These are phyloP conservation scores for Brassica hybrid DNA, from an alignment of 441 rosid genomes.

Conservation along the genomic window DNA sequence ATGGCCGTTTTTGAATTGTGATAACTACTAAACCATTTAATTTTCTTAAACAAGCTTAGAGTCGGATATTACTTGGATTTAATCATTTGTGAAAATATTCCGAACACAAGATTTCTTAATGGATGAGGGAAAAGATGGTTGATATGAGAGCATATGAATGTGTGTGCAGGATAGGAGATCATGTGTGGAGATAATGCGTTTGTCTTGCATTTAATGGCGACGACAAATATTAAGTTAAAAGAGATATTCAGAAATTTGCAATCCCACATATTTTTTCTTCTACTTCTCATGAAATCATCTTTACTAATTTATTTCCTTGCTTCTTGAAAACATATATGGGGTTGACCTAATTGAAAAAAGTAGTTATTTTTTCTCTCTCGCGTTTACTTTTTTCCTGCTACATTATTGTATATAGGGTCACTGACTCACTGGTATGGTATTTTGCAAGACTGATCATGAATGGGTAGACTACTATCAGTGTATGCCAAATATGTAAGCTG, in stretches of 20 bases:
- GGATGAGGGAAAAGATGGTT: constrained; percentile 31
- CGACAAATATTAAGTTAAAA: constrained; percentile 25
- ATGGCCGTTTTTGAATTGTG: not conserved
- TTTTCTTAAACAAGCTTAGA: not conserved
- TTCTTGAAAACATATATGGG: not conserved
- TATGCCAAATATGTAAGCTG: not conserved
- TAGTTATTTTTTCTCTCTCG: not conserved
- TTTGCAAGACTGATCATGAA: constrained; percentile 23
- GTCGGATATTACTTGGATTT: not conserved
- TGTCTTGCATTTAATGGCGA: constrained; percentile 38
- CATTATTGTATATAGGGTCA: not conserved
- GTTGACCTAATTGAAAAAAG: constrained; percentile 14
- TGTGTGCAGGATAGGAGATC: constrained; percentile 27
- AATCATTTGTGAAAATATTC: constrained; percentile 6
- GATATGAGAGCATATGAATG: constrained; percentile 28
- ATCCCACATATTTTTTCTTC: constrained; percentile 24
- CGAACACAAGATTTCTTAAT: constrained; percentile 23
- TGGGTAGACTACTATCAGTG: not conserved
- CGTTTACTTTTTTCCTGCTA: not conserved
- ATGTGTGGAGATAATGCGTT: constrained; percentile 42
- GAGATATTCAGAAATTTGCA: constrained; percentile 22
- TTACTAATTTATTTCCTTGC: not conserved
- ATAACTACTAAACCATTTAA: not conserved
- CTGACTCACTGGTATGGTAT: constrained; percentile 21
- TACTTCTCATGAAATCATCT: not conserved